Conservation (phyloP, 2,329 filamentous ascomycete species). For the Macroventuria anomochaeta region DNA sequence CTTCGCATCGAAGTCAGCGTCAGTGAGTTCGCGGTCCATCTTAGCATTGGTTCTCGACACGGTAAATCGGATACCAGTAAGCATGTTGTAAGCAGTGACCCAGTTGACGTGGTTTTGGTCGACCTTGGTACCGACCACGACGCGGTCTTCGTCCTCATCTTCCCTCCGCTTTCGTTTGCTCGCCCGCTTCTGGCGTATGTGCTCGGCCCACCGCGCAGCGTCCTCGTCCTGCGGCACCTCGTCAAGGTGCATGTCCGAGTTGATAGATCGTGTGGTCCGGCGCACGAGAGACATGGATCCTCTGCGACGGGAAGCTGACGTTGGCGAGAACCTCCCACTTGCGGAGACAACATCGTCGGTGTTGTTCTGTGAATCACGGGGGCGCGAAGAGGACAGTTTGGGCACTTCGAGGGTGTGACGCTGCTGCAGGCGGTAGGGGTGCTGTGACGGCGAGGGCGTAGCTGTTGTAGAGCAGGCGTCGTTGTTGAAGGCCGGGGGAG, state of each 20-base stretch:
- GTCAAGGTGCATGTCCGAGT: slow-evolving; percentile 83
- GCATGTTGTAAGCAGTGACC: slow-evolving; percentile 99
- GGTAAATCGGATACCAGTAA: slow-evolving; percentile 96
- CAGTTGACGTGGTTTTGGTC: slow-evolving; percentile 97
- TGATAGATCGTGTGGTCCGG: slow-evolving; percentile 81
- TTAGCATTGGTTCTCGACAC: slow-evolving; percentile 97
- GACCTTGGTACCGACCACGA: slow-evolving; percentile 95
- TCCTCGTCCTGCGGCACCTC: slow-evolving; percentile 89
- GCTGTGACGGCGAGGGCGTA: slow-evolving; percentile 56
- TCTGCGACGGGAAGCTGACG: slow-evolving; percentile 68
- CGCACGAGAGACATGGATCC: slow-evolving; percentile 84
- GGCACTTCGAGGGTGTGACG: slow-evolving; percentile 90
- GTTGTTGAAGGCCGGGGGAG: slow-evolving; percentile 65
- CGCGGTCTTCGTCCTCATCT: slow-evolving; percentile 86
- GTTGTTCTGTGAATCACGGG: slow-evolving; percentile 66
- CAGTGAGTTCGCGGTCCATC: slow-evolving; percentile 85
- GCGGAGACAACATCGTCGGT: slow-evolving; percentile 68
- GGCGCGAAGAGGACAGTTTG: slow-evolving; percentile 66
- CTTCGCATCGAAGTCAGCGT: slow-evolving; percentile 90
- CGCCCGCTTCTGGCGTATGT: slow-evolving; percentile 87
- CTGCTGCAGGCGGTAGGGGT: slow-evolving; percentile 70
- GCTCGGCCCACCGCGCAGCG: slow-evolving; percentile 88
- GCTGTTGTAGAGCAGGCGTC: slow-evolving; percentile 54
- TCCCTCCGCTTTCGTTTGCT: slow-evolving; percentile 84
- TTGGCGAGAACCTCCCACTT: slow-evolving; percentile 83